These are phyloP conservation scores for Claviceps sp. DNA, from an alignment of 2,329 filamentous ascomycete species.

Conservation along the genomic window DNA sequence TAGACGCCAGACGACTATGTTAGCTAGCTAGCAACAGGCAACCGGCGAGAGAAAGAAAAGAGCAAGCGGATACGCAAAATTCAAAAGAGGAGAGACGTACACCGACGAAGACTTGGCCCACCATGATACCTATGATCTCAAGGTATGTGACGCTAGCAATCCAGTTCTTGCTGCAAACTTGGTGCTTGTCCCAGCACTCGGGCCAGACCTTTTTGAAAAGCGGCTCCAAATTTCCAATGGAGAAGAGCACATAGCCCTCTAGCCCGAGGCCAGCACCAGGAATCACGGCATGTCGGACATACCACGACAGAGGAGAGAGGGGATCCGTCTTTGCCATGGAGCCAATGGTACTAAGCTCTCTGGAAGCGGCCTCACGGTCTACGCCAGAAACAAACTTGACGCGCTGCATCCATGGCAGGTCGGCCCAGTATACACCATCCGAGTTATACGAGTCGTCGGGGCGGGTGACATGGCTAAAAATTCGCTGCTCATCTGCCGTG, in stretches of 20 bases:
- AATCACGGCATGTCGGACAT: slow-evolving; percentile 81
- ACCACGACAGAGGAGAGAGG: slow-evolving; percentile 70
- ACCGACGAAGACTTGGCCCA: slow-evolving; percentile 81
- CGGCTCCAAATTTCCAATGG: slow-evolving; percentile 82
- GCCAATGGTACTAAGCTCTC: slow-evolving; percentile 56
- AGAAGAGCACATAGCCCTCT: slow-evolving; percentile 94
- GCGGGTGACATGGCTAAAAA: slow-evolving; percentile 68
- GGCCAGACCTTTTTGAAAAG: slow-evolving; percentile 67
- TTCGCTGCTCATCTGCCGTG: slow-evolving; percentile 38
- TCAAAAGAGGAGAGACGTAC: slow-evolving; percentile 28
- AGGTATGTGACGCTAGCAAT: slow-evolving; percentile 75
- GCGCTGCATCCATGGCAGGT: slow-evolving; percentile 58
- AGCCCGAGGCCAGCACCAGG: slow-evolving; percentile 85
- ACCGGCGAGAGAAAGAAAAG: not conserved
- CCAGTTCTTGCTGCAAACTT: slow-evolving; percentile 68
- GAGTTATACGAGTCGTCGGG: slow-evolving; percentile 79
- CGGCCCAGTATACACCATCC: slow-evolving; percentile 86
- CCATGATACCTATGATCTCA: slow-evolving; percentile 89
- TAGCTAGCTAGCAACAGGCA: not conserved
- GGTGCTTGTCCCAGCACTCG: slow-evolving; percentile 57
- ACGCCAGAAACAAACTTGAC: slow-evolving; percentile 63
- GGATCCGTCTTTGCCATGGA: slow-evolving; percentile 78
- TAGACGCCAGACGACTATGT: slow-evolving; percentile 12
- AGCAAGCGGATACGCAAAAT: not conserved
- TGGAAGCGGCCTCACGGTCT: slow-evolving; percentile 54